A percentile compares a stretch with the other conserved stretches of the same genome.
phyloP scores from a whole-genome alignment of 2,329 filamentous ascomycete genomes.

The Drechslera avenae region DNA sequence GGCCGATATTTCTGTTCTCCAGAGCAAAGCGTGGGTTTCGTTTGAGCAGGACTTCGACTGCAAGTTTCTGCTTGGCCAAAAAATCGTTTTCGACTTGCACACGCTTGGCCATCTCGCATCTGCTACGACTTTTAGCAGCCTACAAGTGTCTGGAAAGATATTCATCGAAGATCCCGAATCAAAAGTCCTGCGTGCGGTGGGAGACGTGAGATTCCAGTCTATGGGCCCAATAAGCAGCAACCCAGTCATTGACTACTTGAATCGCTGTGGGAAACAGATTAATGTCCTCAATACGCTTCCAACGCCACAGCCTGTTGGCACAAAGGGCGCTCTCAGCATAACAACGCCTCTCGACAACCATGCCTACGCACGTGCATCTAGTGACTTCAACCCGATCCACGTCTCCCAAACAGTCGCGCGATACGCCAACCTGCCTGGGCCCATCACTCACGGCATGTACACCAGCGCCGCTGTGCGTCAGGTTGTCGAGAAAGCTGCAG shows the following conservation, averaged over 20 bases:
- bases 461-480: constrained; percentile 40
- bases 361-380: constrained; percentile 41
- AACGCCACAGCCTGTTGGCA: neutral
- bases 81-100: neutral
- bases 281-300: neutral
- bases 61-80: neutral
- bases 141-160: neutral
- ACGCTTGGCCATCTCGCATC: constrained; percentile 1
- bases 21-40: neutral
- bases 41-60: neutral
- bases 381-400: constrained; percentile 53
- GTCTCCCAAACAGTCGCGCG: constrained; percentile 44
- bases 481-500: constrained; percentile 26
- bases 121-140: neutral
- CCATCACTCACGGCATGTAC: constrained; percentile 53
- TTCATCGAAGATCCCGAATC: neutral
- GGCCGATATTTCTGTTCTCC: constrained; percentile 9
- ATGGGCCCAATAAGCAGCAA: neutral
- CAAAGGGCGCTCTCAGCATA: neutral
- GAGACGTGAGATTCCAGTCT: neutral
- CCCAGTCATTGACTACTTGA: neutral
- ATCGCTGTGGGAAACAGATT: neutral
- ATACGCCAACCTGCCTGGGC: constrained; percentile 46
- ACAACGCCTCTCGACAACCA: constrained; percentile 14
- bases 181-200: neutral